Evolutionary conservation across 169 alveolate genomes (phyloP).

Genomic region (Cytauxzoon felis): DNA sequence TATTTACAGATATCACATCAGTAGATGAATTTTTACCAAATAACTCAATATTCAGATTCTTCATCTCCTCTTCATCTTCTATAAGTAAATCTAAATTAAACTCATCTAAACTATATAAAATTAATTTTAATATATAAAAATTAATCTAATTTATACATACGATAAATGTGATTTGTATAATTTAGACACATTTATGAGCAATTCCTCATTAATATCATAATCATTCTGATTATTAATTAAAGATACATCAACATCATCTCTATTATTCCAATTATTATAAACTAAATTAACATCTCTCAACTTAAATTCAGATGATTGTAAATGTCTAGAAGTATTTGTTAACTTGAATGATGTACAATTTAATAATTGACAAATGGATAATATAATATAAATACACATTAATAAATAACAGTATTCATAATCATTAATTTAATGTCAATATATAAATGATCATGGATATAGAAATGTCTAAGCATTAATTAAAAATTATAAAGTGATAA

Average conservation of each 20-base stretch:
- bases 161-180: conserved; percentile 24
- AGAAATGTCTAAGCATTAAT: no score
- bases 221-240: conserved; percentile 25
- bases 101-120: conserved; percentile 28
- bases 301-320: no score
- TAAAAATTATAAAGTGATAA: no score
- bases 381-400: not conserved
- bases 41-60: not conserved
- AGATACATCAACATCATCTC: not conserved
- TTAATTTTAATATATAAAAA: not conserved
- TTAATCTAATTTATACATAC: conserved; percentile 9
- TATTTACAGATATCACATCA: conserved; percentile 49
- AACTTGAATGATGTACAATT: not conserved
- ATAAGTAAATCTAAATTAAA: conserved; percentile 40
- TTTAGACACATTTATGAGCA: conserved; percentile 14
- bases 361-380: not conserved
- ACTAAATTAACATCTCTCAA: no score
- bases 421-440: no score
- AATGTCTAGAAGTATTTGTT: not conserved
- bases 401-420: no score
- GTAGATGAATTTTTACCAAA: conserved; percentile 48
- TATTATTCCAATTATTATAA: no score
- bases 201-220: conserved; percentile 9
- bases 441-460: no score
- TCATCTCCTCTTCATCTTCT: conserved; percentile 34